phyloP scores from a whole-genome alignment of 257 asterid species.

The Salvia splendens region DNA sequence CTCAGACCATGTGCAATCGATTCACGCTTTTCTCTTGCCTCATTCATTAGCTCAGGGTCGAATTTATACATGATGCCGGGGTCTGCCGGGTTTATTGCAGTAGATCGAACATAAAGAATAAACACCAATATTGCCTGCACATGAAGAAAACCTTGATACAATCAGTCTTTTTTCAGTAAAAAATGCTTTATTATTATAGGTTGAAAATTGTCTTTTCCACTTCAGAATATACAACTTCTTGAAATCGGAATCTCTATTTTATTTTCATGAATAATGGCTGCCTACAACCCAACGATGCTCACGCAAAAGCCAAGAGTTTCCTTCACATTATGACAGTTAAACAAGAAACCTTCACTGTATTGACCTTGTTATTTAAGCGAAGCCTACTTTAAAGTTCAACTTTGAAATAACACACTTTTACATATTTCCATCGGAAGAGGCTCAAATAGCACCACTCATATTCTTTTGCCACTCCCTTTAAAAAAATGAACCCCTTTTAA shows the following conservation, averaged over 20 bases:
- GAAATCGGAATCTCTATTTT: background rate
- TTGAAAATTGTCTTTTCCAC: background rate
- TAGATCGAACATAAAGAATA: constrained; percentile 82
- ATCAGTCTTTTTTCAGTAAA: background rate
- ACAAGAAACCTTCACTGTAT: background rate
- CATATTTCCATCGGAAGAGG: background rate
- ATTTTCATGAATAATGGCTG: background rate
- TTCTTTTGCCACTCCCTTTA: background rate
- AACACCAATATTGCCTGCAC: constrained; percentile 87
- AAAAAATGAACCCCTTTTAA: background rate
- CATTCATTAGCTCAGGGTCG: constrained; percentile 51
- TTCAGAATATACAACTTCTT: background rate
- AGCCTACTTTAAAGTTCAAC: background rate
- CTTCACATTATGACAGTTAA: background rate
- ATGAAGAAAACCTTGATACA: constrained; percentile 22
- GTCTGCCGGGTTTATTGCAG: constrained; percentile 99
- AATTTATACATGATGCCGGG: constrained; percentile 93
- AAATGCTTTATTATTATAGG: background rate
- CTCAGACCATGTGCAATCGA: constrained; percentile 46
- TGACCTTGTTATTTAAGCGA: background rate
- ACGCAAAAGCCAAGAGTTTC: constrained; percentile 4
- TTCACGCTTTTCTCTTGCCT: constrained; percentile 48
- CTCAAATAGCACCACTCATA: background rate
- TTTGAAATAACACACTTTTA: background rate
- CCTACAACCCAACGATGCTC: background rate